Conservation (phyloP, 192 early-diverging fungal genomes). For the Diversispora epigaea region DNA sequence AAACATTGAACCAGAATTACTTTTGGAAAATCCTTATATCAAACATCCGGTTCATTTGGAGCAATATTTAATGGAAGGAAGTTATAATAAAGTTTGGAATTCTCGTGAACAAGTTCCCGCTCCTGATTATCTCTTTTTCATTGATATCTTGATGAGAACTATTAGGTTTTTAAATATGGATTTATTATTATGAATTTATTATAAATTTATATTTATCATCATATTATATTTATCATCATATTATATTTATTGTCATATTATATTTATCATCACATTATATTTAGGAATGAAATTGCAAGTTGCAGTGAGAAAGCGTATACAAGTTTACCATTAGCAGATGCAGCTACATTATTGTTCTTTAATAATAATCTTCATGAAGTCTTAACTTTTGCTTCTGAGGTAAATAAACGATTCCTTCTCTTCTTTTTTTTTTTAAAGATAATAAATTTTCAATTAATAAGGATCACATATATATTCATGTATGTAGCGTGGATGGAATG, state of each 20-base stretch:
- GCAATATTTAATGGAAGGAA: constrained; percentile 97
- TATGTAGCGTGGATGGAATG: constrained; percentile 72
- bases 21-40: constrained; percentile 80
- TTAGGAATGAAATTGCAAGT: constrained; percentile 91
- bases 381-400: constrained; percentile 81
- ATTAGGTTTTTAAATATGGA: constrained; percentile 62
- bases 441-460: background rate
- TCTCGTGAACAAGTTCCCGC: constrained; percentile 84
- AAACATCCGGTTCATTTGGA: constrained; percentile 92
- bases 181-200: background rate
- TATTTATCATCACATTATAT: background rate
- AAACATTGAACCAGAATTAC: constrained; percentile 77
- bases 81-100: constrained; percentile 97
- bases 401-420: constrained; percentile 34
- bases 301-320: constrained; percentile 95
- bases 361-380: constrained; percentile 75
- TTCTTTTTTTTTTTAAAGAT: background rate
- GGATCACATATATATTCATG: background rate
- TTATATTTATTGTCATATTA: constrained; percentile 6
- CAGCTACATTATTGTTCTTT: constrained; percentile 91
- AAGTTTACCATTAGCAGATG: constrained; percentile 80
- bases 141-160: constrained; percentile 90
- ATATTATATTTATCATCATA: background rate
- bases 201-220: background rate
- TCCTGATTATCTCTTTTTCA: constrained; percentile 89